These are phyloP conservation scores for Casuarina cunninghamiana DNA, from an alignment of 306 rosid genomes.

Conservation along the genomic window DNA sequence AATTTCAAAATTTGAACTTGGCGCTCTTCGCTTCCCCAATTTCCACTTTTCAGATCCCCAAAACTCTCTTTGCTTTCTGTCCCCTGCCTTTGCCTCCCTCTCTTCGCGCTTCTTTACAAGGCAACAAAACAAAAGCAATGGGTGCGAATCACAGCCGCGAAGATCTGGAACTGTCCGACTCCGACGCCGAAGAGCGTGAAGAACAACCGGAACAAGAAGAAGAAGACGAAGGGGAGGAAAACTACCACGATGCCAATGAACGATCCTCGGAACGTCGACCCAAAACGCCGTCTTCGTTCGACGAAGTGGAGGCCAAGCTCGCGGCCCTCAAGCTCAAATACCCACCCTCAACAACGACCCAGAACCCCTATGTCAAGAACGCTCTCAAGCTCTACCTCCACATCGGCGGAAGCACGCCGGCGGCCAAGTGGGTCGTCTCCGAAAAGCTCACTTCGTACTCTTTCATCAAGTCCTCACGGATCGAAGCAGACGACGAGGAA, in stretches of 20 bases:
- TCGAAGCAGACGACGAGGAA: slow-evolving; percentile 24
- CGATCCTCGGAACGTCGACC: slow-evolving; percentile 52
- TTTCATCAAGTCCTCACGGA: slow-evolving; percentile 45
- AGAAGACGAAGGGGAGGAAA: slow-evolving; percentile 35
- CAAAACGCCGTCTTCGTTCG: slow-evolving; percentile 61
- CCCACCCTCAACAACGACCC: slow-evolving; percentile 33
- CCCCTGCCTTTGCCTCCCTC: background rate
- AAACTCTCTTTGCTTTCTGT: background rate
- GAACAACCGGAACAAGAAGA: slow-evolving; percentile 19
- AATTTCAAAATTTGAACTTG: slow-evolving; percentile 63
- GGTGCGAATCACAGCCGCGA: slow-evolving; percentile 77
- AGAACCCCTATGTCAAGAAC: slow-evolving; percentile 49
- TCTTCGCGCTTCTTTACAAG: background rate
- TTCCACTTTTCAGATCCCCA: background rate
- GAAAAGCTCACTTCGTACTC: slow-evolving; percentile 66
- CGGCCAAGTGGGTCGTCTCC: slow-evolving; percentile 83
- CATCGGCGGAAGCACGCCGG: slow-evolving; percentile 76
- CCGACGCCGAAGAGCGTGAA: slow-evolving; percentile 48
- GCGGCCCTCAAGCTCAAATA: slow-evolving; percentile 82
- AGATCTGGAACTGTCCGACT: slow-evolving; percentile 57
- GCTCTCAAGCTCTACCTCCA: slow-evolving; percentile 82
- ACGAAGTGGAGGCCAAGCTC: slow-evolving; percentile 83
- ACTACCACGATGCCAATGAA: slow-evolving; percentile 60
- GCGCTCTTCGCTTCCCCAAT: slow-evolving; percentile 33
- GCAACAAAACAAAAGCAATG: slow-evolving; percentile 38